phyloP scores from a whole-genome alignment of 2,329 filamentous ascomycete genomes.

The Thielaviopsis punctulata region DNA sequence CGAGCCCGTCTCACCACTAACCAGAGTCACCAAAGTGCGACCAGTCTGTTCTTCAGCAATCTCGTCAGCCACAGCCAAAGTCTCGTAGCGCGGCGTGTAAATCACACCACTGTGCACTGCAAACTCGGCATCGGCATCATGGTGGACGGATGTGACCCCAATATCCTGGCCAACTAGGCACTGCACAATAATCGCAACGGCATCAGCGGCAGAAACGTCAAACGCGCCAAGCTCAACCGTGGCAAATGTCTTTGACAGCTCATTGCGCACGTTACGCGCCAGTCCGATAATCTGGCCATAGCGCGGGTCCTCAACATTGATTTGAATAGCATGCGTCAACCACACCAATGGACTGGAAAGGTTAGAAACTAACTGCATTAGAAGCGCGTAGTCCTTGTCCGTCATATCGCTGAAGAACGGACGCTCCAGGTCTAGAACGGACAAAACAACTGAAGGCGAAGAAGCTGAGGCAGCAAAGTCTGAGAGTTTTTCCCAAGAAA shows the following conservation, averaged over 20 bases:
- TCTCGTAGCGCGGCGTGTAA: not conserved
- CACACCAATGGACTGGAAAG: not conserved
- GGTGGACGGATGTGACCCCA: not conserved
- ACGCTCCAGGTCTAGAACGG: not conserved
- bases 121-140: not conserved
- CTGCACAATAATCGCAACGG: not conserved
- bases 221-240: conserved; percentile 17
- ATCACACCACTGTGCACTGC: not conserved
- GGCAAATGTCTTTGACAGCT: conserved; percentile 16
- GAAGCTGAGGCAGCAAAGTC: not conserved
- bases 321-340: not conserved
- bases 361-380: not conserved
- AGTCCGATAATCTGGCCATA: conserved; percentile 18
- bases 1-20: not conserved
- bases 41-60: not conserved
- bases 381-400: not conserved
- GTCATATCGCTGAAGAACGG: not conserved
- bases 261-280: conserved; percentile 17
- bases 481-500: not conserved
- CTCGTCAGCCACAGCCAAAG: not conserved
- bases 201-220: not conserved
- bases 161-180: not conserved
- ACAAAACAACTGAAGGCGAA: not conserved
- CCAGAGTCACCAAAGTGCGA: not conserved
- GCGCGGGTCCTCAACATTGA: conserved; percentile 13